Conservation (phyloP, 306 rosid genomes). For the Lathyrus aphaca region DNA sequence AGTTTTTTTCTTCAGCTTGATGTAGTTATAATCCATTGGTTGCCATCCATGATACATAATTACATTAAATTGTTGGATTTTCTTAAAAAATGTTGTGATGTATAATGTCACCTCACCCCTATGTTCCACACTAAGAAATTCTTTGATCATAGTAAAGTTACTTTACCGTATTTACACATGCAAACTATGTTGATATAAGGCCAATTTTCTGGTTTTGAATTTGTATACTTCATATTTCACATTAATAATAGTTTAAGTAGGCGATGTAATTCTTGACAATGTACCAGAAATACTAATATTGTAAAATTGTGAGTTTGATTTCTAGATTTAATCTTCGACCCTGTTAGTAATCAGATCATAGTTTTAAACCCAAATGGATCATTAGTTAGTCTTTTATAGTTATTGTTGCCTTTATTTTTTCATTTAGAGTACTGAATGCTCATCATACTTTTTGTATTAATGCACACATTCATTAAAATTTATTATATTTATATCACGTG, state of each 20-base stretch:
- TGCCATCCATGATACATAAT: not conserved
- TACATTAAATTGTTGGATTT: not conserved
- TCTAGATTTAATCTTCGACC: slow-evolving; percentile 12
- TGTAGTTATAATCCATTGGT: not conserved
- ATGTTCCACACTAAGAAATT: not conserved
- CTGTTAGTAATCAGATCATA: slow-evolving; percentile 3
- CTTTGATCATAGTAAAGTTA: not conserved
- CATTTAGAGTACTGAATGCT: slow-evolving; percentile 11
- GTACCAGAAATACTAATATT: not conserved
- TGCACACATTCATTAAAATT: not conserved
- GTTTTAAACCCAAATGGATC: slow-evolving; percentile 23
- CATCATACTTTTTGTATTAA: not conserved
- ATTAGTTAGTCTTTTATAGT: not conserved
- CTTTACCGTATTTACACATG: not conserved
- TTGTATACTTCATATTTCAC: not conserved
- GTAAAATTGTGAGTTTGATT: slow-evolving; percentile 1
- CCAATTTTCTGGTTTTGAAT: not conserved
- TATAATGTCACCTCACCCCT: not conserved
- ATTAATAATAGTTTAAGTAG: slow-evolving; percentile 9
- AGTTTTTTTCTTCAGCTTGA: not conserved
- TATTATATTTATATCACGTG: not conserved
- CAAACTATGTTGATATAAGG: not conserved
- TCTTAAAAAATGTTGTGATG: not conserved
- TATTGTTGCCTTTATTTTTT: slow-evolving; percentile 8
- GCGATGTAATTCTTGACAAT: not conserved